These are phyloP conservation scores for Falciphora oryzae DNA, from an alignment of 2,329 filamentous ascomycete genomes.

Conservation along the genomic window DNA sequence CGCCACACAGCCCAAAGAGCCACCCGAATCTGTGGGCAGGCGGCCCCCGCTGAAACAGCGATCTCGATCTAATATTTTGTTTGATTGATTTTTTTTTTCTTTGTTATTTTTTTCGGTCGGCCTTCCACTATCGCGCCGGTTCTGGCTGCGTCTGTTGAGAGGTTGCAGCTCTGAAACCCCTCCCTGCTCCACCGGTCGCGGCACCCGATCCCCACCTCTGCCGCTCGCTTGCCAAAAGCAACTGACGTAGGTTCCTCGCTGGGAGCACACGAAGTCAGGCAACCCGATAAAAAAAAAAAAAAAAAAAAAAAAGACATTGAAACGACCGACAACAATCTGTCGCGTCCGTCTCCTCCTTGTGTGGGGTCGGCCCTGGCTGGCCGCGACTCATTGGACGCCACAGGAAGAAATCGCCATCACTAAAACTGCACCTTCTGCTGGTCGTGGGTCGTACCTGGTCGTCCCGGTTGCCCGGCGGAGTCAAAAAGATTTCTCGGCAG, in stretches of 20 bases:
- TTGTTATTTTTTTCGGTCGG: neutral
- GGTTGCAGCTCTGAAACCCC: constrained; percentile 4
- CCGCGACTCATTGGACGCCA: neutral
- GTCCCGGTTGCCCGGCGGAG: neutral
- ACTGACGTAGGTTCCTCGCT: neutral
- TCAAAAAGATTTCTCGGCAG: constrained; percentile 7
- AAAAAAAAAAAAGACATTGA: constrained; percentile 1
- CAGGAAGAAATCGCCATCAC: neutral
- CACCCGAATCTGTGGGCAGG: neutral
- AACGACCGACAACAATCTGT: neutral
- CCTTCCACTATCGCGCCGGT: neutral
- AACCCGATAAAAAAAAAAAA: neutral
- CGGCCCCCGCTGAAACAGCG: neutral
- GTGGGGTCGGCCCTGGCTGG: neutral
- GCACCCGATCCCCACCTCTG: neutral
- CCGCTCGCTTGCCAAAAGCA: neutral
- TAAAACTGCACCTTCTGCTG: neutral
- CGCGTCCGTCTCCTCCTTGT: neutral
- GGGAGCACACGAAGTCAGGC: neutral
- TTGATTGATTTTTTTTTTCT: neutral
- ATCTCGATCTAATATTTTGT: neutral
- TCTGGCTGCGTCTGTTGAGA: neutral
- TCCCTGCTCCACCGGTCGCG: neutral
- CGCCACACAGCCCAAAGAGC: neutral
- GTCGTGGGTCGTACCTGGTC: neutral